phyloP scores from a whole-genome alignment of 1,139 yeast species.

The Blastobotrys capitulatus region DNA sequence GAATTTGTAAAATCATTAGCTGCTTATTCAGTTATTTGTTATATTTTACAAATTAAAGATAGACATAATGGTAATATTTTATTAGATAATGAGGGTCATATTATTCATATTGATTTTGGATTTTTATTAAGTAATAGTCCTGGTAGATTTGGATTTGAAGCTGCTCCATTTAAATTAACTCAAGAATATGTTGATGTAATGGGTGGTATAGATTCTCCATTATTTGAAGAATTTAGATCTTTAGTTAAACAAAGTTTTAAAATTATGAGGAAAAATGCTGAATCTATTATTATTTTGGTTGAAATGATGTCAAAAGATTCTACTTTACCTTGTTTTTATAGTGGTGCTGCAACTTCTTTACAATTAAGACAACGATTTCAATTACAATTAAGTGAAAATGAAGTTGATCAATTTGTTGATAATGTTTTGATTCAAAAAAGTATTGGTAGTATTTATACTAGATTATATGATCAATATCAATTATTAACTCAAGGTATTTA shows the following conservation, averaged over 20 bases:
- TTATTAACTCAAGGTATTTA: slow-evolving; percentile 91
- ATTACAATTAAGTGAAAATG: slow-evolving; percentile 64
- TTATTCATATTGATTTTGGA: slow-evolving; percentile 94
- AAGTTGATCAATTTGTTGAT: slow-evolving; percentile 74
- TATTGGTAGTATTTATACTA: slow-evolving; percentile 81
- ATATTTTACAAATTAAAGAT: slow-evolving; percentile 85
- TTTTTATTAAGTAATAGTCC: slow-evolving; percentile 89
- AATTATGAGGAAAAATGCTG: slow-evolving; percentile 63
- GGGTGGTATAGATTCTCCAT: slow-evolving; percentile 66
- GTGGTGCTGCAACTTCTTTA: slow-evolving; percentile 77
- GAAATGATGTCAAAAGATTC: slow-evolving; percentile 93
- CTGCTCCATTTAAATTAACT: slow-evolving; percentile 92
- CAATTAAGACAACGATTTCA: slow-evolving; percentile 77
- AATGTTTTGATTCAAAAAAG: slow-evolving; percentile 68
- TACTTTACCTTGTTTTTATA: slow-evolving; percentile 80
- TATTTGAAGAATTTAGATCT: slow-evolving; percentile 52
- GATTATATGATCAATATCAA: slow-evolving; percentile 92
- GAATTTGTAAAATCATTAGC: slow-evolving; percentile 84
- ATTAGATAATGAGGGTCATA: slow-evolving; percentile 91
- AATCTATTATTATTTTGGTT: slow-evolving; percentile 71
- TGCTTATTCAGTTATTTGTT: slow-evolving; percentile 82
- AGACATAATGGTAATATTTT: slow-evolving; percentile 95
- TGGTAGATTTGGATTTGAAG: slow-evolving; percentile 93
- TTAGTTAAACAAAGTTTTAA: slow-evolving; percentile 68
- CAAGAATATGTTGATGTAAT: slow-evolving; percentile 79